phyloP scores from a whole-genome alignment of 1,284 basidiomycete species.

The Agaricales sp. region DNA sequence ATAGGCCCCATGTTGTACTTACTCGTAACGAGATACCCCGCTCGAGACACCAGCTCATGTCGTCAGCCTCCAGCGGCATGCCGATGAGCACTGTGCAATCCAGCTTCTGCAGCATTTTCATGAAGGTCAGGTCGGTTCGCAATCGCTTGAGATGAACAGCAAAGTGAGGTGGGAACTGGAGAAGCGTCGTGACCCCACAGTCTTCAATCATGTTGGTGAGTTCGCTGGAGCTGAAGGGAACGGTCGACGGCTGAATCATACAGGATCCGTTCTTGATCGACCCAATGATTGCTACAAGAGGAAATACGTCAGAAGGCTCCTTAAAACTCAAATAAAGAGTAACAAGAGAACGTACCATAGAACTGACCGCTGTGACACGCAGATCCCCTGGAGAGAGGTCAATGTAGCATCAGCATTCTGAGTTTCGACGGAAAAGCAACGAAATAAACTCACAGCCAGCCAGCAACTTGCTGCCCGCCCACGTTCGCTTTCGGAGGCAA shows the following conservation, averaged over 20 bases:
- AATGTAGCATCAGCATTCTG: not conserved
- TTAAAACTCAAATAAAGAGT: too few relatives aligned
- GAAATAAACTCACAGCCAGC: not conserved
- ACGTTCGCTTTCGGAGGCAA: not conserved
- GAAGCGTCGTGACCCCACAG: not conserved
- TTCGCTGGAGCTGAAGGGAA: not conserved
- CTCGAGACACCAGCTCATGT: not conserved
- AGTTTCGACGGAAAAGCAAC: not conserved
- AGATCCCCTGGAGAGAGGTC: not conserved
- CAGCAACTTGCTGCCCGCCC: not conserved
- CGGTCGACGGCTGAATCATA: not conserved
- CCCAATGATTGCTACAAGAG: not conserved
- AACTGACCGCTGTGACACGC: not conserved
- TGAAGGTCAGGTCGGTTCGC: not conserved
- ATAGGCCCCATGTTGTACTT: not conserved
- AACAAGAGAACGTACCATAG: not conserved
- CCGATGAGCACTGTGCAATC: not conserved
- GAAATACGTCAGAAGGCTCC: too few relatives aligned
- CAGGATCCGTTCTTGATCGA: not conserved
- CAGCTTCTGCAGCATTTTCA: not conserved
- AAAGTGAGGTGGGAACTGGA: not conserved
- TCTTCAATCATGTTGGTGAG: not conserved
- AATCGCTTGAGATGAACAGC: not conserved
- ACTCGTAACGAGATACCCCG: not conserved
- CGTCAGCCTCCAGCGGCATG: not conserved